phyloP scores from a whole-genome alignment of 495 filamentous ascomycete species.

The Lepraria neglecta region DNA sequence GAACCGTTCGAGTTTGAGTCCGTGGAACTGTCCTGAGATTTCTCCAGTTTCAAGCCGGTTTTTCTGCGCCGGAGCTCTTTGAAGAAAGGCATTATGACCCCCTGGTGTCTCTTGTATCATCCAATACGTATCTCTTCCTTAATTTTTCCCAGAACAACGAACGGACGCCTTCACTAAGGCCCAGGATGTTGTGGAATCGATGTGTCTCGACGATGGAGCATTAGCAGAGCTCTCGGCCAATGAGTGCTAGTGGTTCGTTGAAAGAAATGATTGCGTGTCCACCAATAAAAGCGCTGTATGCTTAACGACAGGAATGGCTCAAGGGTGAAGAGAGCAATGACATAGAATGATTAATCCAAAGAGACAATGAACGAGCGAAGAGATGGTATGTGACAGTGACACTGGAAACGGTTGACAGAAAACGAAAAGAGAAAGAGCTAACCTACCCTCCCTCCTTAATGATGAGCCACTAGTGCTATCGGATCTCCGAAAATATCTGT shows the following conservation, averaged over 20 bases:
- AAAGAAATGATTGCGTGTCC: slow-evolving; percentile 9
- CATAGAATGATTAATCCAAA: neutral
- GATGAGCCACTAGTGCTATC: slow-evolving; percentile 5
- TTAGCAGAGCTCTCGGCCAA: neutral
- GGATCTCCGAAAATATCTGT: slow-evolving; percentile 8
- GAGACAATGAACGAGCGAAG: slow-evolving; percentile 2
- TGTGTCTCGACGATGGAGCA: neutral
- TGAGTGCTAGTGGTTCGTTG: neutral
- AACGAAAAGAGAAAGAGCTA: slow-evolving; percentile 6
- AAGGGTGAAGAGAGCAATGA: neutral
- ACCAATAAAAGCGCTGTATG: neutral
- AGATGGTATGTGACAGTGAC: neutral
- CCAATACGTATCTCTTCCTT: slow-evolving; percentile 1
- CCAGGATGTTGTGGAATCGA: neutral
- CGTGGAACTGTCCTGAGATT: slow-evolving; percentile 45
- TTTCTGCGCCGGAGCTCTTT: slow-evolving; percentile 66
- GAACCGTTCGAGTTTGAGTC: slow-evolving; percentile 46
- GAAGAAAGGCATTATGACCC: slow-evolving; percentile 55
- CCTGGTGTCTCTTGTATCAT: neutral
- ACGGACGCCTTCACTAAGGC: slow-evolving; percentile 8
- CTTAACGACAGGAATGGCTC: slow-evolving; percentile 13
- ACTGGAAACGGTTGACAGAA: neutral
- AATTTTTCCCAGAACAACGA: neutral
- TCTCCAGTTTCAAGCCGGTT: slow-evolving; percentile 49
- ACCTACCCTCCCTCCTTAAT: neutral